Evolutionary conservation across 140 eudicot species (phyloP).

Genomic region (Erigeron philadelphicus): DNA sequence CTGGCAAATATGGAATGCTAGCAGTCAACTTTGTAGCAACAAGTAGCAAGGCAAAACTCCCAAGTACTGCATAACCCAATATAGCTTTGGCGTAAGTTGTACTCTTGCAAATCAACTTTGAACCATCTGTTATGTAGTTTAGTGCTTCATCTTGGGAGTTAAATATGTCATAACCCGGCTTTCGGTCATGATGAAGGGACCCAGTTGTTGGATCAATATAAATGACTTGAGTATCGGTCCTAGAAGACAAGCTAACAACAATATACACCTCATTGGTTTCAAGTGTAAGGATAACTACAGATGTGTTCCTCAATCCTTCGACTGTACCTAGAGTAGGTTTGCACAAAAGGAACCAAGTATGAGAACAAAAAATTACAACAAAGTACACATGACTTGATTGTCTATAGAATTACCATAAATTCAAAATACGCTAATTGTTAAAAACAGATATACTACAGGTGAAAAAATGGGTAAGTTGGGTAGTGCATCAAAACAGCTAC

Average conservation of each 20-base stretch:
- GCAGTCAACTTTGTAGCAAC: slow-evolving; percentile 77
- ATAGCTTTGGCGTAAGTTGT: slow-evolving; percentile 69
- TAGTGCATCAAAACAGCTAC: not conserved
- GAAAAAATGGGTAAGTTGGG: not conserved
- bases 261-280: slow-evolving; percentile 71
- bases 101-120: slow-evolving; percentile 52
- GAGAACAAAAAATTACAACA: slow-evolving; percentile 2
- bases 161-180: slow-evolving; percentile 58
- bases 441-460: not conserved
- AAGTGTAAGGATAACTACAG: slow-evolving; percentile 59
- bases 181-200: slow-evolving; percentile 54
- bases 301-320: slow-evolving; percentile 53
- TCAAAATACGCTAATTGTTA: not conserved
- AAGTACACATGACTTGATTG: not conserved
- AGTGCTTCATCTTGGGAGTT: slow-evolving; percentile 76
- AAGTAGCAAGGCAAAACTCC: slow-evolving; percentile 54
- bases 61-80: slow-evolving; percentile 77
- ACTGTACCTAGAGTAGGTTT: slow-evolving; percentile 28
- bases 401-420: not conserved
- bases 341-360: not conserved
- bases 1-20: slow-evolving; percentile 75
- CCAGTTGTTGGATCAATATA: slow-evolving; percentile 87
- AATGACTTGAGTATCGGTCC: slow-evolving; percentile 74
- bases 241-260: slow-evolving; percentile 54
- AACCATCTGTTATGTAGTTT: slow-evolving; percentile 63